Conservation (phyloP, 208 protist genomes). For the Leishmania braziliensis region DNA sequence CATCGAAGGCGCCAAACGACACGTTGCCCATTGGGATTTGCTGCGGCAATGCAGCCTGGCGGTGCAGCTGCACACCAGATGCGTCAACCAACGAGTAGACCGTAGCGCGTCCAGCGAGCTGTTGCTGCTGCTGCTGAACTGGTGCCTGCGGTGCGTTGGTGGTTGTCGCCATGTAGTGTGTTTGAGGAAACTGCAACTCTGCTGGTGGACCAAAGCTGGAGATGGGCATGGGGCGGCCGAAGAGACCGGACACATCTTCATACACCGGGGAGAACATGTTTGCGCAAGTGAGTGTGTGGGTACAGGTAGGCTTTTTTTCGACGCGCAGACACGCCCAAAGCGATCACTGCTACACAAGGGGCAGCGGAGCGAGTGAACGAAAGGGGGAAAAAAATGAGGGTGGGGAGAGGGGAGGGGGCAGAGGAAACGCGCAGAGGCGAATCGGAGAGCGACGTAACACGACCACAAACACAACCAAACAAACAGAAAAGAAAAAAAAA, state of each 20-base stretch:
- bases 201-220: slow-evolving; percentile 4
- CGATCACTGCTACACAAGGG: not conserved
- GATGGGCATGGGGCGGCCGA: slow-evolving; percentile 20
- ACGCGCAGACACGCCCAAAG: slow-evolving; percentile 10
- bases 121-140: slow-evolving; percentile 7
- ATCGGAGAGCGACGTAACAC: not conserved
- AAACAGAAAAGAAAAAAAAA: not conserved
- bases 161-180: not conserved
- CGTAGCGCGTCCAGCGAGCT: not conserved
- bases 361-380: slow-evolving; percentile 5
- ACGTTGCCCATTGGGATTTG: slow-evolving; percentile 14
- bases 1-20: slow-evolving; percentile 18
- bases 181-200: slow-evolving; percentile 24
- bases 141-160: slow-evolving; percentile 2
- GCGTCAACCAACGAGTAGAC: slow-evolving; percentile 23
- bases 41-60: slow-evolving; percentile 10
- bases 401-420: slow-evolving; percentile 4
- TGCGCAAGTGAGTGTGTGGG: not conserved
- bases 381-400: not conserved
- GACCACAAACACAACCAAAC: not conserved
- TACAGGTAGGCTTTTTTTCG: not conserved
- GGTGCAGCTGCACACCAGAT: not conserved
- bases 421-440: not conserved
- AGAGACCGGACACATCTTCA: slow-evolving; percentile 28
- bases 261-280: slow-evolving; percentile 23